These are phyloP conservation scores for Ensete glaucum DNA, from an alignment of 176 grass and related monocot genomes.

Conservation along the genomic window DNA sequence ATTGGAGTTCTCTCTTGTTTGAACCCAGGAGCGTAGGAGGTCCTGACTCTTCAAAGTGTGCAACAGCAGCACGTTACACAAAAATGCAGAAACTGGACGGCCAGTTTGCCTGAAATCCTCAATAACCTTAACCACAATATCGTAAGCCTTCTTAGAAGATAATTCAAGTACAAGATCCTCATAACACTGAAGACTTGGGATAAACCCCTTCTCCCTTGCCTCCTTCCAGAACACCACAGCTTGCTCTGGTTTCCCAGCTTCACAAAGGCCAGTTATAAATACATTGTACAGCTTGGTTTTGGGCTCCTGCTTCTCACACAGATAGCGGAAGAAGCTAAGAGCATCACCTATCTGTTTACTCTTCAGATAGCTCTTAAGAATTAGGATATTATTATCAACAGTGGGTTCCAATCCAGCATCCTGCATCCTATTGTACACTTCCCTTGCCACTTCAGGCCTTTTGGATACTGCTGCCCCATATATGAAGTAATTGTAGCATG, in stretches of 20 bases:
- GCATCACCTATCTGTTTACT: conserved; percentile 67
- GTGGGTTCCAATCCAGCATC: conserved; percentile 51
- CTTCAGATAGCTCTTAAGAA: conserved; percentile 77
- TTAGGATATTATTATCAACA: conserved; percentile 44
- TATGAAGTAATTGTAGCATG: conserved; percentile 84
- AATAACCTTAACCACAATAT: conserved; percentile 55
- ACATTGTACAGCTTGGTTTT: conserved; percentile 65
- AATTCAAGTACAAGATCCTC: conserved; percentile 76
- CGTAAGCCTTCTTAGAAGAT: conserved; percentile 46
- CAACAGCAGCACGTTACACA: conserved; percentile 85
- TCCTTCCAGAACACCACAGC: conserved; percentile 81
- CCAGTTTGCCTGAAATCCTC: conserved; percentile 77
- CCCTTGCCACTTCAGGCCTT: conserved; percentile 61
- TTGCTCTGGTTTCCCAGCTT: conserved; percentile 54
- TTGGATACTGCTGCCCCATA: conserved; percentile 59
- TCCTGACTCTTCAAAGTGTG: conserved; percentile 50
- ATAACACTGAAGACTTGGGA: conserved; percentile 70
- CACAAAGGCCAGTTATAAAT: conserved; percentile 80
- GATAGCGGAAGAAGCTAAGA: conserved; percentile 47
- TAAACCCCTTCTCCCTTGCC: conserved; percentile 56
- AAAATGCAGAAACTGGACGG: conserved; percentile 74
- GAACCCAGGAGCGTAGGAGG: conserved; percentile 51
- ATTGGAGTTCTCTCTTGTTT: conserved; percentile 34
- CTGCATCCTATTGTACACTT: conserved; percentile 65
- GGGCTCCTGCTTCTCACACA: conserved; percentile 46